A percentile compares a stretch with the other conserved stretches of the same genome.
phyloP scores from a whole-genome alignment of 2,329 filamentous ascomycete genomes.

The Cercospora zeae-maydis region DNA sequence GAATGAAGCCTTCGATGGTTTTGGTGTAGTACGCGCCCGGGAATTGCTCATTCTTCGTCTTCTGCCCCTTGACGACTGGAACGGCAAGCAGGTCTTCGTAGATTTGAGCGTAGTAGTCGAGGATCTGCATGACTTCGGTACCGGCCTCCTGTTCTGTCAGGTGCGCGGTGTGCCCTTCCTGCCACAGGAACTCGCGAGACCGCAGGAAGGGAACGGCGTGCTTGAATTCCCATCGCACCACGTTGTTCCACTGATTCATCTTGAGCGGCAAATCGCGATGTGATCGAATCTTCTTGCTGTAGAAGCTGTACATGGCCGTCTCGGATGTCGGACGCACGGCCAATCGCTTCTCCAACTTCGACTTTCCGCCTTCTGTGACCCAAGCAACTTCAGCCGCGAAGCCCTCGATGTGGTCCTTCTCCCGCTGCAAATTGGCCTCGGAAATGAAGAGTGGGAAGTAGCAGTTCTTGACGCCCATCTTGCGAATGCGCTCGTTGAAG shows the following conservation, averaged over 20 bases:
- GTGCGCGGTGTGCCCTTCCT: constrained; percentile 93
- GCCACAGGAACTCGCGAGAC: constrained; percentile 95
- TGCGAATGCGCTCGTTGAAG: constrained; percentile 70
- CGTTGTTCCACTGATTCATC: constrained; percentile 97
- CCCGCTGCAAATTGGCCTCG: constrained; percentile 75
- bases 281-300: constrained; percentile 93
- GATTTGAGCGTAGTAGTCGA: constrained; percentile 86
- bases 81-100: constrained; percentile 94
- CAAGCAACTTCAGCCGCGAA: constrained; percentile 90
- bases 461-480: constrained; percentile 87
- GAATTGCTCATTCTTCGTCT: constrained; percentile 98
- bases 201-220: constrained; percentile 80
- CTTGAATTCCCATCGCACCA: constrained; percentile 96
- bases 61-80: constrained; percentile 86
- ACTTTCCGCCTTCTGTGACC: constrained; percentile 88
- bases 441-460: constrained; percentile 97
- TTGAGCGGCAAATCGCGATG: constrained; percentile 91
- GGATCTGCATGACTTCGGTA: constrained; percentile 84
- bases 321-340: constrained; percentile 67
- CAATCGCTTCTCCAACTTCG: constrained; percentile 78
- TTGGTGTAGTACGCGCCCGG: constrained; percentile 95
- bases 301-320: constrained; percentile 93
- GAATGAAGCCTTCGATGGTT: constrained; percentile 95
- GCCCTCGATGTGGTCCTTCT: constrained; percentile 98
- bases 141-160: constrained; percentile 77